Evolutionary conservation across 345 rosid genomes (phyloP).

Genomic region (Hibiscus tridactylites): DNA sequence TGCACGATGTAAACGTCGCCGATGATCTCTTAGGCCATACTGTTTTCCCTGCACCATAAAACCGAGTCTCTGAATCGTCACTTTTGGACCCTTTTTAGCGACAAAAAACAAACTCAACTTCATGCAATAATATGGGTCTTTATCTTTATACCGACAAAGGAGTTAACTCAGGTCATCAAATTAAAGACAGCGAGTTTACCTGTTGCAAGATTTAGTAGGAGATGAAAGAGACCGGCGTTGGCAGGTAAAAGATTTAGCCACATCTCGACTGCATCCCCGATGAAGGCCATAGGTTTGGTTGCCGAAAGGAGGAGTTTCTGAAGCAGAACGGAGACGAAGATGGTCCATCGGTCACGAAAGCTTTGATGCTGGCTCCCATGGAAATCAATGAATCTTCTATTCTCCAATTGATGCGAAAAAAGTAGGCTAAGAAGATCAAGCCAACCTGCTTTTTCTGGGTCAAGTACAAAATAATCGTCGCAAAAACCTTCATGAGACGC

Average conservation of each 20-base stretch:
- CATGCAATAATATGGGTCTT: background rate
- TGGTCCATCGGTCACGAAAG: slow-evolving; percentile 41
- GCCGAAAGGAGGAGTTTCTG: slow-evolving; percentile 31
- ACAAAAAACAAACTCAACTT: background rate
- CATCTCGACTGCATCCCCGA: slow-evolving; percentile 25
- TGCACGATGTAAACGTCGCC: slow-evolving; percentile 26
- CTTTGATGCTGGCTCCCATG: slow-evolving; percentile 5
- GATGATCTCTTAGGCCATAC: slow-evolving; percentile 32
- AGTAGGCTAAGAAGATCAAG: slow-evolving; percentile 30
- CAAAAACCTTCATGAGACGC: background rate
- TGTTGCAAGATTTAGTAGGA: slow-evolving; percentile 23
- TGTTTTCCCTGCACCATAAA: slow-evolving; percentile 26
- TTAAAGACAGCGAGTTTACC: slow-evolving; percentile 20
- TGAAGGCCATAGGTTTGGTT: slow-evolving; percentile 15
- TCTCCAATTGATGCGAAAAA: slow-evolving; percentile 13
- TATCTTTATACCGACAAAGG: too few species aligned
- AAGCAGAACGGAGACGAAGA: slow-evolving; percentile 37
- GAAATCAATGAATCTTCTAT: slow-evolving; percentile 23
- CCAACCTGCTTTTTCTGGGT: slow-evolving; percentile 35
- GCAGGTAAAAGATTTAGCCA: slow-evolving; percentile 36
- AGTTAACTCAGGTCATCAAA: too few species aligned
- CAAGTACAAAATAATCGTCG: slow-evolving; percentile 23
- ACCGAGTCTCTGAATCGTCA: background rate
- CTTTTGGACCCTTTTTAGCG: background rate
- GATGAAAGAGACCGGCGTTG: slow-evolving; percentile 37